Base-by-base conservation (phyloP, 306 rosid species). In the Carpinus viminea region DNA sequence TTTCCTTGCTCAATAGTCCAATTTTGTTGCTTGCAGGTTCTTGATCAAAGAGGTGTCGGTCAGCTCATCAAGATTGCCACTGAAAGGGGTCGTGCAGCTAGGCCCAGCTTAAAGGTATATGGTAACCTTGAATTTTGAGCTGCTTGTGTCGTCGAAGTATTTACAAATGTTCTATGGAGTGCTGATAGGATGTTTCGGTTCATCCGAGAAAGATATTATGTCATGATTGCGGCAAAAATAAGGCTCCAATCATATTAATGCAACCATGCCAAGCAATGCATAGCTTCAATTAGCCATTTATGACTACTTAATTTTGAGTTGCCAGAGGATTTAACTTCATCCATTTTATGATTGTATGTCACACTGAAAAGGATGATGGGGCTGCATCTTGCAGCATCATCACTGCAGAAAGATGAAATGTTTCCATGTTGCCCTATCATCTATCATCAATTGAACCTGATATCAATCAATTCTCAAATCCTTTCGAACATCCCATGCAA, bases 41-140 rank as follows among this genome's bases (percentile, higher is more conserved):
- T 95, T 87, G 98, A 95, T 81, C 99, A 93, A 56, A 89, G 78
- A 84, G 99, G 98, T 68, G 99, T 95, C 2, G 99, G 99, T 60
- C 97, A 95, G 81, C 97, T 93, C 68, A 81, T 95, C 80, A 93
- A 88, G 90, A 73, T 90, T 54, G 96, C 98, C 77, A 90, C 96
- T 4, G 98, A 95, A 83, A 90, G 81, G 76, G 99, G 99, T 73
- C 97, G 98, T 17, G 93, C 93, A 36, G 89, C 94, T 18, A 85
- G 90, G 81, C 96, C 97, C 60, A 91, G 84, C 75, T 86, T 95
- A 70, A 95, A 95, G 93, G 99, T 90, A 75, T 51, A 20, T 68
- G 15, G 8, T 38, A 57, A 75, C 80, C 36, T 68, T 28, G 8
- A 2, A 68, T 13, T 62, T 1, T 10, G 10, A 18, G 51, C 28